These are phyloP conservation scores for Mrakia blollopis DNA, from an alignment of 768 basidiomycete species.

Conservation along the genomic window DNA sequence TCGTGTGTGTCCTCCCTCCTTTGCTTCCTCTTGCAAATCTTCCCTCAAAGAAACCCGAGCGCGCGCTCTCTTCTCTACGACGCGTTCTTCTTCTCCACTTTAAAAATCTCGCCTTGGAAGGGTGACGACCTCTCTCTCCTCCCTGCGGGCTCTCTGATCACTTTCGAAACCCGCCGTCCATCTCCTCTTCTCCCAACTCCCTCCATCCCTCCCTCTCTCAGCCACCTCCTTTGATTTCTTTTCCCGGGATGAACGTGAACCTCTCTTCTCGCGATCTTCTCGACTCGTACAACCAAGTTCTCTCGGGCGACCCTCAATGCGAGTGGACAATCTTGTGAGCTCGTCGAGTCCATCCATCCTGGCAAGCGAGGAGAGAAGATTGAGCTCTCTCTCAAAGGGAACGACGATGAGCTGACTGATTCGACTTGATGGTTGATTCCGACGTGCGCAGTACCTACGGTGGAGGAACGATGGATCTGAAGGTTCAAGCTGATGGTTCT, in stretches of 20 bases:
- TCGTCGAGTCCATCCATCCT: too few relatives aligned
- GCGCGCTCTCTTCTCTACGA: too few relatives aligned
- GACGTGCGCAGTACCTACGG: conserved; percentile 56
- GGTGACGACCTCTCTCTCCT: background rate
- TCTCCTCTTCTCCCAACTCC: background rate
- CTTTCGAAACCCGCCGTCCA: too few relatives aligned
- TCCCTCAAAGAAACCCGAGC: too few relatives aligned
- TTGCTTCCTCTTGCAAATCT: too few relatives aligned
- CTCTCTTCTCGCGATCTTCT: conserved; percentile 28
- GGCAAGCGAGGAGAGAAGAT: too few relatives aligned
- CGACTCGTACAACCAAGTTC: conserved; percentile 27
- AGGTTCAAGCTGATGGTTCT: conserved; percentile 75
- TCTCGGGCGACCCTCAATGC: conserved; percentile 25
- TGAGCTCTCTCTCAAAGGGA: too few relatives aligned
- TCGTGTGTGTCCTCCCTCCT: too few relatives aligned
- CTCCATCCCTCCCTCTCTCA: background rate
- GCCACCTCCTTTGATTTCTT: background rate
- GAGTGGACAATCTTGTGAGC: conserved; percentile 32
- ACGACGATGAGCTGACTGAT: background rate
- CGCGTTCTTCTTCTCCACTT: too few relatives aligned
- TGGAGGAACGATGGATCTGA: conserved; percentile 75
- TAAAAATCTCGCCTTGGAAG: too few relatives aligned
- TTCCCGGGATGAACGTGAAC: conserved; percentile 26
- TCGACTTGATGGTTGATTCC: background rate
- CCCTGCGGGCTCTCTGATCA: background rate